Percentiles rank a stretch among this genome's conserved stretches.
These are phyloP conservation scores for Carex sylvatica DNA, from an alignment of 202 grass and related monocot genomes.

Conservation along the genomic window DNA sequence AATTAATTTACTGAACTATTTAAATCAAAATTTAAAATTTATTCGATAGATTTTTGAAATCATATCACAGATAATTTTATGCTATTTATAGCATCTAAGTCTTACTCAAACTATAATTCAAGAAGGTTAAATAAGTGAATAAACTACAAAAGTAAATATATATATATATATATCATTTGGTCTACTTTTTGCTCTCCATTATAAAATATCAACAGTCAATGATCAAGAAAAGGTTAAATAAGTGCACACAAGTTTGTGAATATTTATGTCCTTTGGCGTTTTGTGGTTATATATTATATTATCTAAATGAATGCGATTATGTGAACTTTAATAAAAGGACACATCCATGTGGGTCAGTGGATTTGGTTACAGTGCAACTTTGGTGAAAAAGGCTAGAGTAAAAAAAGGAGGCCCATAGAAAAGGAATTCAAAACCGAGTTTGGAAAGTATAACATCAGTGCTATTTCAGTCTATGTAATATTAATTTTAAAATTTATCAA, in stretches of 20 bases:
- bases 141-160: too few species aligned
- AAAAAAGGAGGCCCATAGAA: background rate
- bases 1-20: too few species aligned
- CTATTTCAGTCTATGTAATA: too few species aligned
- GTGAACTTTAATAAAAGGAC: background rate
- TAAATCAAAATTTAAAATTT: too few species aligned
- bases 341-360: background rate
- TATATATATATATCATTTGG: too few species aligned
- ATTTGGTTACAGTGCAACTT: conserved; percentile 15
- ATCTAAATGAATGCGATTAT: background rate
- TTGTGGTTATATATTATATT: conserved; percentile 2
- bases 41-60: too few species aligned
- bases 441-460: too few species aligned
- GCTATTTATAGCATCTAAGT: too few species aligned
- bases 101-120: too few species aligned
- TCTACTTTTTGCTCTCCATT: background rate
- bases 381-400: background rate
- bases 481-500: too few species aligned
- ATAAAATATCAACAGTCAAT: background rate
- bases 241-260: background rate
- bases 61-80: too few species aligned
- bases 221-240: background rate
- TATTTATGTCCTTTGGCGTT: background rate
- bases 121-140: too few species aligned
- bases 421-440: background rate